Conservation (phyloP, 176 grass and related monocot genomes). For the Phragmites australis region DNA sequence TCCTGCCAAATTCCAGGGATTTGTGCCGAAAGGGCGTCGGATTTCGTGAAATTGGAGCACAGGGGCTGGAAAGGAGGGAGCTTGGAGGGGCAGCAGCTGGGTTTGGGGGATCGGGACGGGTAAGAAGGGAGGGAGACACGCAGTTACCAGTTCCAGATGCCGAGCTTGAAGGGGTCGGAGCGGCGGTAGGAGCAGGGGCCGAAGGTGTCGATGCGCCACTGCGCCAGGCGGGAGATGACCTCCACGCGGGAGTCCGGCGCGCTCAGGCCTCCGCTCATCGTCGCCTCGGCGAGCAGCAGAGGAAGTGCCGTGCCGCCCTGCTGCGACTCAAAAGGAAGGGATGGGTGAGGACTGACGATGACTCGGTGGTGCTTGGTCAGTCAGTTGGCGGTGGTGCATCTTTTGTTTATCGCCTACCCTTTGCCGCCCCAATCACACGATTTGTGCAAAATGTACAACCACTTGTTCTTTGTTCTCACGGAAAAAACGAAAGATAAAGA, state of each 20-base stretch:
- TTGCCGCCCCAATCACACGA: not conserved
- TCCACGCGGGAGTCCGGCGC: slow-evolving; percentile 74
- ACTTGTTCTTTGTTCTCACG: no score
- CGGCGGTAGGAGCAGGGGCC: slow-evolving; percentile 89
- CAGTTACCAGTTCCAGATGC: slow-evolving; percentile 87
- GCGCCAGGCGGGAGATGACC: slow-evolving; percentile 81
- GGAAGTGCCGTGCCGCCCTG: no score
- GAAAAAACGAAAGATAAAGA: no score
- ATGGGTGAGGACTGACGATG: not conserved
- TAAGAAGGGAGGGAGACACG: no score
- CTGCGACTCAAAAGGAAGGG: not conserved
- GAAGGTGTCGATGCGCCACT: slow-evolving; percentile 90
- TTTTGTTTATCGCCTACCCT: slow-evolving; percentile 3
- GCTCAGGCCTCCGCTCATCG: slow-evolving; percentile 26
- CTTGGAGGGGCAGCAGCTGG: no score
- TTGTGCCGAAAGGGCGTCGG: no score
- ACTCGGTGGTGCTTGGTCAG: no score
- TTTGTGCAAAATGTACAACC: slow-evolving; percentile 2
- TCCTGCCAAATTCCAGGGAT: no score
- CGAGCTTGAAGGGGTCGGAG: slow-evolving; percentile 85
- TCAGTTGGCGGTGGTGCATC: no score
- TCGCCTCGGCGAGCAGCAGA: not conserved
- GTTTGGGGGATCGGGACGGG: no score
- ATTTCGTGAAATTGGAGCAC: not conserved
- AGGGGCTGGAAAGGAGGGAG: no score